Conservation (phyloP, 805 yeast species). For the Danielozyma ontarioensis region DNA sequence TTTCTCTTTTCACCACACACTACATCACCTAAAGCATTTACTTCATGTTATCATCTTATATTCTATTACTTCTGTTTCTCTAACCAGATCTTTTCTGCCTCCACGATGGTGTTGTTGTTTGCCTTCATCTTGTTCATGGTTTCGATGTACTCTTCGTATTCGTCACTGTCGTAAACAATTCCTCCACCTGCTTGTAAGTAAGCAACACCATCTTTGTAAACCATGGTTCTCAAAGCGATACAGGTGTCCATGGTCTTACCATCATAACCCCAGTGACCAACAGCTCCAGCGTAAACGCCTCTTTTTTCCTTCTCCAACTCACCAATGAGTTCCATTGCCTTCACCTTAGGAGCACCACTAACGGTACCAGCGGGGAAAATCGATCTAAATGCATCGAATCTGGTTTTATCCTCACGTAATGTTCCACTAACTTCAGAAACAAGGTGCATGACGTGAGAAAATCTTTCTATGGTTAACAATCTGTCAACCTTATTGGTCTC, state of each 20-base stretch:
- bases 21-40: too few species aligned
- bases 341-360: constrained; percentile 96
- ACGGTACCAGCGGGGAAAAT: constrained; percentile 99
- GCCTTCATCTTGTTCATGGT: constrained; percentile 97
- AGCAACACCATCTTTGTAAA: constrained; percentile 82
- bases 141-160: constrained; percentile 90
- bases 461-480: constrained; percentile 83
- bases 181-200: constrained; percentile 99
- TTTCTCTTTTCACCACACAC: too few species aligned
- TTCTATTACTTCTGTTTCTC: constrained; percentile 22
- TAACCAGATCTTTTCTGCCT: constrained; percentile 81
- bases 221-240: constrained; percentile 96
- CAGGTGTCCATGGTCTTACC: constrained; percentile 96
- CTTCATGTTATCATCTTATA: too few species aligned
- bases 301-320: constrained; percentile 88
- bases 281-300: constrained; percentile 98
- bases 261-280: constrained; percentile 96
- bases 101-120: constrained; percentile 82
- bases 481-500: constrained; percentile 80
- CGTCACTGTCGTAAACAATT: constrained; percentile 91
- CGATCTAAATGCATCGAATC: constrained; percentile 96
- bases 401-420: constrained; percentile 71
- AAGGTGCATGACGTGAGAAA: constrained; percentile 95
- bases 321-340: constrained; percentile 91
- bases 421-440: constrained; percentile 94